phyloP scores from a whole-genome alignment of 2,329 filamentous ascomycete genomes.

The Pseudogymnoascus sp. region DNA sequence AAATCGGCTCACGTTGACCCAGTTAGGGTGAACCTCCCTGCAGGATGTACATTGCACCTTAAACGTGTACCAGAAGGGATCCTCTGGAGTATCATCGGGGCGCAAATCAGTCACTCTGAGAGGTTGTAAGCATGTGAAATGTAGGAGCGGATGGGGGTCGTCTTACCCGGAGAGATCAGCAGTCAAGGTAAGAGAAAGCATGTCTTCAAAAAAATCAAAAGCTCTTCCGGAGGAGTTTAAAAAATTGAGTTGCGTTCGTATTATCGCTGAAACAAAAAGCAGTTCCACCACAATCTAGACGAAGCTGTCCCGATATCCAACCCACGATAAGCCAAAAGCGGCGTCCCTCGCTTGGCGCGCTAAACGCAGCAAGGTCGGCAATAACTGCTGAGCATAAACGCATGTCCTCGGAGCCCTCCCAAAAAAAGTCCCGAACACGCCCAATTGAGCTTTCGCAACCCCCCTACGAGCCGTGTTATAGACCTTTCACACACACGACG shows the following conservation, averaged over 20 bases:
- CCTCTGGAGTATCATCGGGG: slow-evolving; percentile 72
- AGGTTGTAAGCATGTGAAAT: slow-evolving; percentile 13
- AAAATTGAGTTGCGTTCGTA: not conserved
- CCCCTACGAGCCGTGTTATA: not conserved
- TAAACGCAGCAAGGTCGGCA: not conserved
- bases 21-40: slow-evolving; percentile 81
- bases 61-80: slow-evolving; percentile 94
- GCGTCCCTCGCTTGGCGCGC: slow-evolving; percentile 3
- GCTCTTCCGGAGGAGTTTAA: not conserved
- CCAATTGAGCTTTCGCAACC: not conserved
- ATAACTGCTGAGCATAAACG: not conserved
- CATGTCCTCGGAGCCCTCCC: not conserved
- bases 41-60: slow-evolving; percentile 98
- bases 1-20: slow-evolving; percentile 79
- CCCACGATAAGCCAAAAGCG: not conserved
- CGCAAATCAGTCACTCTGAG: slow-evolving; percentile 80
- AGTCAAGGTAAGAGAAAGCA: slow-evolving; percentile 60
- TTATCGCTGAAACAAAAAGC: not conserved
- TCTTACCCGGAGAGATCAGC: slow-evolving; percentile 64
- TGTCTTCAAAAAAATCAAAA: slow-evolving; percentile 28
- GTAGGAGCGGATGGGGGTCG: slow-evolving; percentile 20
- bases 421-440: not conserved
- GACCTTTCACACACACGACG: slow-evolving; percentile 12
- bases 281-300: not conserved
- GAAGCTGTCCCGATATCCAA: not conserved